Percentiles rank a stretch among this genome's conserved stretches.
phyloP scores from a whole-genome alignment of 2,329 filamentous ascomycete genomes.

The Colletotrichum sp. region DNA sequence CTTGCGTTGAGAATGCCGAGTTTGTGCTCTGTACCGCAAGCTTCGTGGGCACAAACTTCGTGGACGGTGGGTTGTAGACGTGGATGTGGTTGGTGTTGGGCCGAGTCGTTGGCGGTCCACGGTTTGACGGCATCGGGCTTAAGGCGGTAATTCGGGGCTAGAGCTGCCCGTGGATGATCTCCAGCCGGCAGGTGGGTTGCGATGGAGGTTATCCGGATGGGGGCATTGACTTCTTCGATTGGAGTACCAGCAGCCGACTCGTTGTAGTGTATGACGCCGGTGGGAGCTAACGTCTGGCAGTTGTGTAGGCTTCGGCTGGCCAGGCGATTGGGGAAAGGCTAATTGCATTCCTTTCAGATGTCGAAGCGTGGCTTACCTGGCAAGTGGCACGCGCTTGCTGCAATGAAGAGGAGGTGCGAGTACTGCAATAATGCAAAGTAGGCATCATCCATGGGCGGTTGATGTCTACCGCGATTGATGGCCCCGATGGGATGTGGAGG shows the following conservation, averaged over 20 bases:
- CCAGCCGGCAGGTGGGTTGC: neutral
- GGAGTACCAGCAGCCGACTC: neutral
- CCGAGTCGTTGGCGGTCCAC: neutral
- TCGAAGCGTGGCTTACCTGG: no score
- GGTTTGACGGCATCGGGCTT: neutral
- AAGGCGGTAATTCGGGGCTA: conserved; percentile 2
- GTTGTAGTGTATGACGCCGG: neutral
- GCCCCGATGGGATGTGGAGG: neutral
- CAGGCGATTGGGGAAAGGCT: neutral
- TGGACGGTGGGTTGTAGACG: neutral
- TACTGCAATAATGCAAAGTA: neutral
- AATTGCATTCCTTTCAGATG: neutral
- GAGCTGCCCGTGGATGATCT: conserved; percentile 7
- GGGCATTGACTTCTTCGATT: neutral
- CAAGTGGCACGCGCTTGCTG: neutral
- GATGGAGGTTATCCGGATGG: neutral
- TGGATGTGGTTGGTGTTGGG: neutral
- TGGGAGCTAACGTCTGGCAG: neutral
- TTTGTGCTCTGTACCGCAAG: neutral
- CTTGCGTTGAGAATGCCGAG: neutral
- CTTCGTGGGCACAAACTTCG: neutral
- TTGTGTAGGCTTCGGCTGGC: neutral
- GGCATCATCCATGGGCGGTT: neutral
- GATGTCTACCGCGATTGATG: neutral
- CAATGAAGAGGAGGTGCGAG: neutral